Evolutionary conservation across 495 filamentous ascomycete genomes (phyloP).

Genomic region (Chaetomidium leptoderma): DNA sequence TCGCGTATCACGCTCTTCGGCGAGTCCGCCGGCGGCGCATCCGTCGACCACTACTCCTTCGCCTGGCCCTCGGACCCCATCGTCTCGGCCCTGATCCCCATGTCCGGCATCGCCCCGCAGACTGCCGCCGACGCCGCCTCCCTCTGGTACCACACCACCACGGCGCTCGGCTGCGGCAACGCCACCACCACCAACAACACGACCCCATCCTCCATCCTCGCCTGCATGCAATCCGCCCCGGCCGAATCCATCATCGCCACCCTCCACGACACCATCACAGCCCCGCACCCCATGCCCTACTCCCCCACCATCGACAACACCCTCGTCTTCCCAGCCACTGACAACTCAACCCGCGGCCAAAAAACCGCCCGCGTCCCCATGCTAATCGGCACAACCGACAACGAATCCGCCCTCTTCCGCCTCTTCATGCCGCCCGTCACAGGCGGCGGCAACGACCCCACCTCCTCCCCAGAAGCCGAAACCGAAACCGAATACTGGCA

Average conservation of each 20-base stretch:
- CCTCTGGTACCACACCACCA: conserved; percentile 38
- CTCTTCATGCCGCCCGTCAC: conserved; percentile 27
- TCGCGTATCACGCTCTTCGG: conserved; percentile 50
- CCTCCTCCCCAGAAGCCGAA: neutral
- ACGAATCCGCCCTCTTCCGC: conserved; percentile 43
- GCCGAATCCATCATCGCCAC: conserved; percentile 25
- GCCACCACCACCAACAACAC: conserved; percentile 15
- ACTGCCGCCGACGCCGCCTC: neutral
- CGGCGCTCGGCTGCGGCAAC: conserved; percentile 43
- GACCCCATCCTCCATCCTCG: conserved; percentile 20
- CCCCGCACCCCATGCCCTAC: conserved; percentile 27
- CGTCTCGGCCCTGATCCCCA: conserved; percentile 21
- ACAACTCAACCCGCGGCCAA: conserved; percentile 35
- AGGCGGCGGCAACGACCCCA: too few relatives aligned
- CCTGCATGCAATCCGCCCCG: conserved; percentile 41
- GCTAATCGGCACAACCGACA: conserved; percentile 44
- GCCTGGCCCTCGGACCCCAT: conserved; percentile 44
- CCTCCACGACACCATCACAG: conserved; percentile 20
- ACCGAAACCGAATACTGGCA: neutral
- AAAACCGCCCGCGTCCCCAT: conserved; percentile 35
- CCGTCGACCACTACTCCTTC: conserved; percentile 43
- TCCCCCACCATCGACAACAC: conserved; percentile 45
- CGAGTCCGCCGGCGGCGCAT: conserved; percentile 46
- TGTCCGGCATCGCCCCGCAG: conserved; percentile 3
- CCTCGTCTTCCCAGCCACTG: conserved; percentile 44